Evolutionary conservation across 495 filamentous ascomycete genomes (phyloP), one percentile per base, ranked within the genome.

Genomic region (Copromyces sp.): DNA sequence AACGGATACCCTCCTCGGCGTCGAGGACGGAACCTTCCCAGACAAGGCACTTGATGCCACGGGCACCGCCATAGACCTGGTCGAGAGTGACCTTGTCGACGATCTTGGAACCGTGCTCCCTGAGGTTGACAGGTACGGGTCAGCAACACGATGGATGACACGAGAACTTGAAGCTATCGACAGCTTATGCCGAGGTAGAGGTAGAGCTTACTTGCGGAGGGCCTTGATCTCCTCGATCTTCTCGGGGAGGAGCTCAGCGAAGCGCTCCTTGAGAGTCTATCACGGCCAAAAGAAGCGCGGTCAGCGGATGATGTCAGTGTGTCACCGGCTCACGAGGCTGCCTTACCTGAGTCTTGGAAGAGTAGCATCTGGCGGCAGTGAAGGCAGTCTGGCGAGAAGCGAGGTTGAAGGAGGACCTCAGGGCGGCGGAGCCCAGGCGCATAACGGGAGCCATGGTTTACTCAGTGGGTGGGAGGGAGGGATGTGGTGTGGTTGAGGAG

Each of bases 181-280:
- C 14, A 8, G 40, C 65, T 38, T 9, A 68, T 44, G 72, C 45
- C 20, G 17, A 70, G 35, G 32, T 24, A 32, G 53, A 70, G 53
- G 69, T 38, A 70, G 41, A 68, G 75, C 90, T 80, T 90, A 96
- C 93, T 97, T 97, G 80, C 93, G 86, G 78, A 99, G 89, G 81
- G 93, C 91, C 93, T 98, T 99, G 85, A 99, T 94, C 89, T 98
- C 92, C 85, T 99, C 96, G 83, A 97, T 91, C 88, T 98, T 94
- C 80, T 89, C 92, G 74, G 95, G 95, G 70, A 99, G 88, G 80
- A 93, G 90, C 82, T 94, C 95, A 80, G 95, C 94, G 82, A 99
- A 99, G 81, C 93, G 94, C 79, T 99, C 95, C 87, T 99, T 99
- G 80, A 99, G 86, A 74, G 94, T 94, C 96, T 99, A 73, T 35